phyloP scores from a whole-genome alignment of 352 stramenopile species.

The Lagenidium giganteum region DNA sequence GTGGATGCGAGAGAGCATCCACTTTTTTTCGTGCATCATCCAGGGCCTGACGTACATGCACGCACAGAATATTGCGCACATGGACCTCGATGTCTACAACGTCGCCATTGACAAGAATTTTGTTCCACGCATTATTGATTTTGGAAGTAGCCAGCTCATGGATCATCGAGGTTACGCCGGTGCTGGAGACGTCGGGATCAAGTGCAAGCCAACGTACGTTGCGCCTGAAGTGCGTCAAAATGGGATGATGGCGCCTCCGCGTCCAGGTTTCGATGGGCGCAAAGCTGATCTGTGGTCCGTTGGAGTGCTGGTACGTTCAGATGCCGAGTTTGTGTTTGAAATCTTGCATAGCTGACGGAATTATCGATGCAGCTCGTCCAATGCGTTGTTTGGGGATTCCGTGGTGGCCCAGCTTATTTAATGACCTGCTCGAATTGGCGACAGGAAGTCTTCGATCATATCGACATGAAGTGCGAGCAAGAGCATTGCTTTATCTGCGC shows the following conservation, averaged over 20 bases:
- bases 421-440: conserved; percentile 56
- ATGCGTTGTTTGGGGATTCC: conserved; percentile 77
- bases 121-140: conserved; percentile 67
- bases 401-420: conserved; percentile 60
- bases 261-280: conserved; percentile 68
- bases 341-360: not conserved
- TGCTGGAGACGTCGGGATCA: conserved; percentile 64
- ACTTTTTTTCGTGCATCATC: conserved; percentile 64
- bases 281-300: conserved; percentile 75
- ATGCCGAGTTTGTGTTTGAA: not conserved
- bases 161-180: conserved; percentile 58
- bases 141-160: conserved; percentile 75
- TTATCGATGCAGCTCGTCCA: conserved; percentile 53
- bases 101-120: conserved; percentile 59
- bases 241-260: conserved; percentile 41
- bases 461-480: conserved; percentile 52
- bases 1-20: conserved; percentile 72
- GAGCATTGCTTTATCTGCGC: conserved; percentile 60
- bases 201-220: conserved; percentile 79
- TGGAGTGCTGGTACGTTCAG: conserved; percentile 65
- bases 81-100: conserved; percentile 86
- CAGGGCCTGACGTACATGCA: conserved; percentile 75
- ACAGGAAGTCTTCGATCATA: conserved; percentile 70
- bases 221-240: conserved; percentile 65
- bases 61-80: conserved; percentile 66